phyloP scores from a whole-genome alignment of 257 asterid genomes.

The Nicotiana paniculata region DNA sequence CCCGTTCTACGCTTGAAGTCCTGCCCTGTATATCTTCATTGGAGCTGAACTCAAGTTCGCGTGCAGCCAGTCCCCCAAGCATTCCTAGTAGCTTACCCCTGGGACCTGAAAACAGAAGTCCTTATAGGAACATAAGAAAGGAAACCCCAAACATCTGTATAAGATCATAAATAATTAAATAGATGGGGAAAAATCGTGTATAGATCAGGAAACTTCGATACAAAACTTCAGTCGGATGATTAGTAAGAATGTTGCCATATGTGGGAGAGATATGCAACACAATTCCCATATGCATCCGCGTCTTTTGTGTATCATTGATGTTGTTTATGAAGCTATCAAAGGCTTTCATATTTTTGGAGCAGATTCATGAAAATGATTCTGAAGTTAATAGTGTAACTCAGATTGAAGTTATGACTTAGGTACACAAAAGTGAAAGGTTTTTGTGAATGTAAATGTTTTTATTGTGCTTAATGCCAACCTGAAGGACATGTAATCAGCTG shows the following conservation, averaged over 20 bases:
- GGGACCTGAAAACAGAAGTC: constrained; percentile 18
- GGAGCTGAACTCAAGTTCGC: constrained; percentile 27
- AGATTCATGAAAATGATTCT: background rate
- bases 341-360: background rate
- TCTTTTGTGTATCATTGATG: background rate
- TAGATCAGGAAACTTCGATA: background rate
- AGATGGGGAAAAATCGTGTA: background rate
- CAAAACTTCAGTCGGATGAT: background rate
- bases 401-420: background rate
- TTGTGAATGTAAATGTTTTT: background rate
- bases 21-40: constrained; percentile 34
- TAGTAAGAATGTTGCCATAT: background rate
- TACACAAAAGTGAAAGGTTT: background rate
- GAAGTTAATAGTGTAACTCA: background rate
- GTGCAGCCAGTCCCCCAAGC: constrained; percentile 24
- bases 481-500: background rate
- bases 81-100: constrained; percentile 13
- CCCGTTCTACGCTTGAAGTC: constrained; percentile 48
- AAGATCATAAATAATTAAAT: background rate
- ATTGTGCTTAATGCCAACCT: background rate
- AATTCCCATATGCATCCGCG: background rate
- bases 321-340: background rate
- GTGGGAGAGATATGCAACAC: background rate
- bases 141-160: constrained; percentile 23
- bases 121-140: constrained; percentile 19